phyloP scores from a whole-genome alignment of 202 grass and related monocot species.

The Tripidium arundinaceum region DNA sequence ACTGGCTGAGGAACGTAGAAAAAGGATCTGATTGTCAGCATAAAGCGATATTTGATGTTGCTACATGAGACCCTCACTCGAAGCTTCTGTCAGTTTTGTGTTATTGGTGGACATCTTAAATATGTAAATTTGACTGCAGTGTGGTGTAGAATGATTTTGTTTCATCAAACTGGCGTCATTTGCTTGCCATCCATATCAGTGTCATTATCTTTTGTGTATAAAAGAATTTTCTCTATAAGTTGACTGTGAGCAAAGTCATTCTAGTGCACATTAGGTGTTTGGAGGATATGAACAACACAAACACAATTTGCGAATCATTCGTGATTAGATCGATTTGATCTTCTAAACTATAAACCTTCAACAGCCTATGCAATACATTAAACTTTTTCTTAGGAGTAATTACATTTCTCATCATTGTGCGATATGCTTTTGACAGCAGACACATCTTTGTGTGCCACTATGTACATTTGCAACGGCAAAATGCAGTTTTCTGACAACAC shows the following conservation, averaged over 20 bases:
- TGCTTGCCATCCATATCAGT: not conserved
- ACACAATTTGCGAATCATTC: no score
- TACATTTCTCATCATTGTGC: not conserved
- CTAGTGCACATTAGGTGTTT: no score
- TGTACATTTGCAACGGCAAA: not conserved
- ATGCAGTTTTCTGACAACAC: not conserved
- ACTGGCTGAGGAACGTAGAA: no score
- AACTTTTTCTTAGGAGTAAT: not conserved
- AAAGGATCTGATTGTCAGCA: no score
- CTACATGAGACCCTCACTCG: not conserved
- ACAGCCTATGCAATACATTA: no score
- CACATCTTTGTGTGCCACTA: no score
- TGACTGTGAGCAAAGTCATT: no score
- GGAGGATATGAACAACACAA: no score
- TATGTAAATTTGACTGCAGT: not conserved
- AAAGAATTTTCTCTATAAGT: not conserved
- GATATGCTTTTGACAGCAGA: not conserved
- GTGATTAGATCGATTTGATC: no score
- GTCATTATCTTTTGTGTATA: not conserved
- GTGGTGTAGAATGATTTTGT: not conserved
- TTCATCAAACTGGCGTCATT: not conserved
- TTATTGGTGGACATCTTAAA: not conserved
- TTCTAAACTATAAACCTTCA: no score
- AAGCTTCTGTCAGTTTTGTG: not conserved
- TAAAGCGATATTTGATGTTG: no score